phyloP scores from a whole-genome alignment of 306 rosid genomes.

The Pterocarpus macrocarpus region DNA sequence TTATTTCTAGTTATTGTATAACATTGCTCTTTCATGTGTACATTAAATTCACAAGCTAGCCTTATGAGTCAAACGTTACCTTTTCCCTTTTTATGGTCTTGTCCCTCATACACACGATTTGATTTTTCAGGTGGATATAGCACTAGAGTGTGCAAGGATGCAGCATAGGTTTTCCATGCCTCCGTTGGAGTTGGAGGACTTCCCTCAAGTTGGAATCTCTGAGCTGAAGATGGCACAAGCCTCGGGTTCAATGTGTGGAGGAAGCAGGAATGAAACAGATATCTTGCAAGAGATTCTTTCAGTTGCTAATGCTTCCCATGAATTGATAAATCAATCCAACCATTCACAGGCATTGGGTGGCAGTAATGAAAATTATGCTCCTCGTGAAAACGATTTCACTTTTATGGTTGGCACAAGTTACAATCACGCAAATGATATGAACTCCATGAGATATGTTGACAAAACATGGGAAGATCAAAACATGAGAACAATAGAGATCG shows the following conservation, averaged over 20 bases:
- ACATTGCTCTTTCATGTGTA: background rate
- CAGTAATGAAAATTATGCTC: slow-evolving; percentile 52
- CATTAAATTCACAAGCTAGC: background rate
- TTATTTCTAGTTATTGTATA: too few species aligned
- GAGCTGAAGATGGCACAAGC: slow-evolving; percentile 64
- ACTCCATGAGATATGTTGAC: slow-evolving; percentile 57
- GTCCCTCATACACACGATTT: background rate
- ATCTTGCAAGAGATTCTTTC: slow-evolving; percentile 91
- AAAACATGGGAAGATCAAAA: slow-evolving; percentile 70
- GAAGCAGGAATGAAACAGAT: slow-evolving; percentile 62
- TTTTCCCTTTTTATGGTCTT: background rate
- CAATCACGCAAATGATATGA: slow-evolving; percentile 51
- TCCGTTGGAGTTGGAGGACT: slow-evolving; percentile 76
- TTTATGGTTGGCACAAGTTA: slow-evolving; percentile 63
- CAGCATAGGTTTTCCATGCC: slow-evolving; percentile 89
- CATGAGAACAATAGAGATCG: slow-evolving; percentile 64
- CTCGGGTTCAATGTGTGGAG: slow-evolving; percentile 45
- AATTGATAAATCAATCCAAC: slow-evolving; percentile 67
- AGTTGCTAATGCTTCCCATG: slow-evolving; percentile 88
- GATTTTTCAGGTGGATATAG: slow-evolving; percentile 77
- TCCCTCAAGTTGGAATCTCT: slow-evolving; percentile 62
- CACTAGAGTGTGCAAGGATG: slow-evolving; percentile 96
- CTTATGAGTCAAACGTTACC: background rate
- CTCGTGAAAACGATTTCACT: slow-evolving; percentile 63
- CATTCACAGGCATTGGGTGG: slow-evolving; percentile 53